Evolutionary conservation across 1,284 basidiomycete genomes (phyloP), one percentile per base, ranked within the genome.

Genomic region (Ceratobasidium sp.): DNA sequence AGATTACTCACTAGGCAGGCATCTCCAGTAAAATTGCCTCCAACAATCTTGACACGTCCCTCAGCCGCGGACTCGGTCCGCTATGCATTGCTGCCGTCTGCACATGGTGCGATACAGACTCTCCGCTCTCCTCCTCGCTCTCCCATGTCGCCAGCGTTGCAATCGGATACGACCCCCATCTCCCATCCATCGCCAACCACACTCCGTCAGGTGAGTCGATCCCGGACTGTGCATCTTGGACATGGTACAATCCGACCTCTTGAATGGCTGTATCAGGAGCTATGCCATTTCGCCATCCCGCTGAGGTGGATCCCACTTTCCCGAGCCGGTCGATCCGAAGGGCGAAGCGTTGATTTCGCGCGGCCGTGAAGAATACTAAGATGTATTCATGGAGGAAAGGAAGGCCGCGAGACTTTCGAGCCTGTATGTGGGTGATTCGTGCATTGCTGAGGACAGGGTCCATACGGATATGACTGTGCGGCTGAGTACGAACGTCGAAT

Each of bases 341-440:
- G 14, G 47, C 65, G 41, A 69, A 69, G 11, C 65, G 53, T 19
- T 69, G 65, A 22, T 69, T 29, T 14, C 56, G 54, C 5, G 65
- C 14, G 1, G 53, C 41, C n/a, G 65, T 56, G 53, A 56, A 69
- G 48, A 69, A 69, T n/a, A 57, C 65, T 2, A 69, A 51, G 36
- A 69, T 53, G 41, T 69, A 69, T 24, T 69, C 65, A 36, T 69
- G 65, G 11, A 69, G 53, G n/a, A 69, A 69, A 7, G 65, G 65
- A 22, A 36, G 65, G 14, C 53, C 31, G 19, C 36, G 50, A 15
- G 65, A 69, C 36, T 69, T 69, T 45, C 65, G 44, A 9, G 65
- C 65, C 29, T 69, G 65, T 1, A 69, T 31, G 29, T 57, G 65
- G 14, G 65, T 69, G 48, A 69, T 69, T 27, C 48, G 48, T 11